Base-by-base conservation (phyloP, 495 filamentous ascomycete species). In the Neurospora sp. region DNA sequence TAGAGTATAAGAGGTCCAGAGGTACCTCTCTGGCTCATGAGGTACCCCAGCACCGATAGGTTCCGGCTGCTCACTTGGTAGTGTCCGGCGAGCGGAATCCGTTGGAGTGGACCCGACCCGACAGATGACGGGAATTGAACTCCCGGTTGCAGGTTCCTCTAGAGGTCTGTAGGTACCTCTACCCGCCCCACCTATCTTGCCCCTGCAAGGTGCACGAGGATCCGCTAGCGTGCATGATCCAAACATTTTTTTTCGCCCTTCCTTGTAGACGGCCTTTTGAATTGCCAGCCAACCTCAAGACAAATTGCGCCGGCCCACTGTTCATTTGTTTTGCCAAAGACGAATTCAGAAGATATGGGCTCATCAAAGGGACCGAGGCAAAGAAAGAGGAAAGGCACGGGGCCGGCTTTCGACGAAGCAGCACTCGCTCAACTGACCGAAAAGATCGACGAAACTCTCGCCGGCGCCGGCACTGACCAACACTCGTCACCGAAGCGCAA, bases 341-440 rank as follows among this genome's bases (percentile, higher is more conserved):
- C 22, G 12, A 31, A 16, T 16, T 31, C 12, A 61, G 22, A 12
- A 61, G 53, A 31, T 31, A 80, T 80, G 78, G 78, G 78, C 40
- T 61, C 53, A 27, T 22, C 72, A 8, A 79, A 73, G 66, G 73
- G 73, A 37, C 73, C 70, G 14, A 77, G 75, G 41, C 73, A 74
- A 20, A 78, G 76, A 72, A 72, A 74, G 48, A 74, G 73, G 59
- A 72, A 78, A 75, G 68, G 73, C 5, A 71, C 71, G 69, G 74
- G 86, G 73, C 85, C 87, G 38, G 78, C 83, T 69, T 84, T 91
- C 41, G 87, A 91, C 78, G 87, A 90, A 76, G 81, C 83, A 59
- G 88, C 89, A 16, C 85, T 93, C 74, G 86, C 87, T 40, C 85
- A 87, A 71, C 81, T 92, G 74, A 90, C 90, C 39, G 84, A 87